Evolutionary conservation across 768 basidiomycete genomes (phyloP).

Genomic region (Peribolospora kevripleyi): DNA sequence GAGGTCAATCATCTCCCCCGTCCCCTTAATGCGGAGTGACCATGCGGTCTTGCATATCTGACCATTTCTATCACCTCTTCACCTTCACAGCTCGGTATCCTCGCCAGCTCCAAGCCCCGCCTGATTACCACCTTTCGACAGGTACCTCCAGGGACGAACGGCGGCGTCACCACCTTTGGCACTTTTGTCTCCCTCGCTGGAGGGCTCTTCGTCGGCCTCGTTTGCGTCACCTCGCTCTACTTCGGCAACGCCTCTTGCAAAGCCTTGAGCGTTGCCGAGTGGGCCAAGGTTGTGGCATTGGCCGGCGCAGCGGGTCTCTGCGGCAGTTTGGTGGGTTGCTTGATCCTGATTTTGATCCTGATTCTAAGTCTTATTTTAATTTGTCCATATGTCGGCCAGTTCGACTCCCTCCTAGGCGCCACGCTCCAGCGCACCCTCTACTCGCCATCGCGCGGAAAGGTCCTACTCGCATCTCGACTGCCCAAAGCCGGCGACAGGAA

Average conservation of each 20-base stretch:
- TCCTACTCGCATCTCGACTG: conserved; percentile 31
- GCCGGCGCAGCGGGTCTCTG: conserved; percentile 43
- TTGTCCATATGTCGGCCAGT: conserved; percentile 21
- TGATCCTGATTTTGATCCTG: background rate
- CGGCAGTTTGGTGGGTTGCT: conserved; percentile 45
- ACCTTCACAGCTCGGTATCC: conserved; percentile 38
- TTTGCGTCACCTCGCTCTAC: conserved; percentile 32
- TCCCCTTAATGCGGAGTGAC: background rate
- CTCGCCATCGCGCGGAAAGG: conserved; percentile 32
- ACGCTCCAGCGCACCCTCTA: conserved; percentile 61
- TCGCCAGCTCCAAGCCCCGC: conserved; percentile 37
- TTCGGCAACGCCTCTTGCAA: conserved; percentile 39
- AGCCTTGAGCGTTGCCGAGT: conserved; percentile 21
- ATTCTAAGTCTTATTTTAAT: background rate
- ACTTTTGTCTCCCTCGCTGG: conserved; percentile 48
- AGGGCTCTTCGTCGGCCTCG: conserved; percentile 43
- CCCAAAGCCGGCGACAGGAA: too few species aligned
- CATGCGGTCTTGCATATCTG: background rate
- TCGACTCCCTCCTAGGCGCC: conserved; percentile 71
- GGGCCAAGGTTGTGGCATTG: conserved; percentile 28
- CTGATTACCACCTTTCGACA: conserved; percentile 50
- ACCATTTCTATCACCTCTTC: background rate
- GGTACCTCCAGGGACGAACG: conserved; percentile 79
- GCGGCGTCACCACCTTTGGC: conserved; percentile 52
- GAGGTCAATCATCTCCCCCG: conserved; percentile 23